Conservation (phyloP, 441 rosid species). For the Theobroma grandiflorum region DNA sequence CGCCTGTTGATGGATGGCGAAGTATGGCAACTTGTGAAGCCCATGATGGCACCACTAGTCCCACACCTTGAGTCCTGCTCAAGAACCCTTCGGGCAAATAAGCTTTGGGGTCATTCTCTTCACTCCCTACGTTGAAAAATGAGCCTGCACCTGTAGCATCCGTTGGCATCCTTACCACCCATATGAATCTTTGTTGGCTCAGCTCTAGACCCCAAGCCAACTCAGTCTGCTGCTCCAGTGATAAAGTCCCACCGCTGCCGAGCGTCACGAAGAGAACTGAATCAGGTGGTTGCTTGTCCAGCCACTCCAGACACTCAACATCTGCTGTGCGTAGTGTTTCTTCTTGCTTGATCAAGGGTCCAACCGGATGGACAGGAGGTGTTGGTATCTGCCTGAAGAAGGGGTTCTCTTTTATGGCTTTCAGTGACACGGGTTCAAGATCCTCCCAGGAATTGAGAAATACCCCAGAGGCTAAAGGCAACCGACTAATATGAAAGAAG, state of each 20-base stretch:
- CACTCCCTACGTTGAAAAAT: constrained; percentile 23
- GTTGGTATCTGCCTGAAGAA: constrained; percentile 23
- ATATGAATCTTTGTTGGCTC: constrained; percentile 47
- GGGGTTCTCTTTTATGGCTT: constrained; percentile 29
- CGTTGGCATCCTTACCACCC: constrained; percentile 51
- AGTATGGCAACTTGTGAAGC: constrained; percentile 49
- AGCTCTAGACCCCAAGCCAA: constrained; percentile 56
- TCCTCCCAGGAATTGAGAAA: constrained; percentile 58
- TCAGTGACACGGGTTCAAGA: constrained; percentile 49
- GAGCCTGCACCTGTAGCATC: constrained; percentile 23
- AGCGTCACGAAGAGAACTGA: constrained; percentile 57
- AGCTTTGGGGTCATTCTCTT: constrained; percentile 28
- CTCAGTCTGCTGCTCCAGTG: constrained; percentile 50
- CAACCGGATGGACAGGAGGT: constrained; percentile 43
- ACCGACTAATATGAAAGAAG: constrained; percentile 8
- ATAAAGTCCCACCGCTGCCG: constrained; percentile 65
- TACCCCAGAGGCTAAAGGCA: constrained; percentile 47
- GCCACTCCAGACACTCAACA: constrained; percentile 35
- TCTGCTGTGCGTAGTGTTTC: constrained; percentile 12
- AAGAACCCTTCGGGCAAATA: constrained; percentile 41
- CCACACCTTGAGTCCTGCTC: constrained; percentile 29
- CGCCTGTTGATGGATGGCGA: constrained; percentile 39
- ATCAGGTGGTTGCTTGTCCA: constrained; percentile 43
- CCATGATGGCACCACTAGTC: constrained; percentile 39
- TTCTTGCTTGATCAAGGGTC: constrained; percentile 30